Evolutionary conservation across 2,329 filamentous ascomycete species (phyloP).

Genomic region (Phialemonium atrogriseum): DNA sequence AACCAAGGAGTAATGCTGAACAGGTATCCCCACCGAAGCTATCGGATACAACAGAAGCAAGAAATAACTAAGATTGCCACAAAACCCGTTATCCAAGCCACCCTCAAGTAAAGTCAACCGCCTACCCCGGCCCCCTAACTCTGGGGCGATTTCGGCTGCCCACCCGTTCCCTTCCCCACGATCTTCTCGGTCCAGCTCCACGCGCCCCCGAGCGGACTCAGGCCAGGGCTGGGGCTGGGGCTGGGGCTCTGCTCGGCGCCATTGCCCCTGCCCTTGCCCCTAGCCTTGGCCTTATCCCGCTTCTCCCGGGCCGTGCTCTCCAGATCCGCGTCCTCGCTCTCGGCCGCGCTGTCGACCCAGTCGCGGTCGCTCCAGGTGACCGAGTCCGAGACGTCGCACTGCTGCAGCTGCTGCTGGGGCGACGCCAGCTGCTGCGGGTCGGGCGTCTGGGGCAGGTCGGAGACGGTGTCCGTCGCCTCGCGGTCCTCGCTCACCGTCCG

Average conservation of each 20-base stretch:
- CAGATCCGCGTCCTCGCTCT: slow-evolving; percentile 25
- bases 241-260: background rate
- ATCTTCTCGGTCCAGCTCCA: slow-evolving; percentile 22
- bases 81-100: no score
- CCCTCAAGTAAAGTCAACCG: no score
- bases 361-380: slow-evolving; percentile 59
- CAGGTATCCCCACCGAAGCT: no score
- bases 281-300: background rate
- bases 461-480: slow-evolving; percentile 36
- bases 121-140: no score
- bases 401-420: slow-evolving; percentile 11
- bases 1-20: no score
- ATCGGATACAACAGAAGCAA: no score
- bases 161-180: slow-evolving; percentile 17
- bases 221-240: no score
- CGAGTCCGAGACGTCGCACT: slow-evolving; percentile 36
- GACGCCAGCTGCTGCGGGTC: slow-evolving; percentile 10
- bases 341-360: slow-evolving; percentile 46
- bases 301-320: slow-evolving; percentile 2
- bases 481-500: slow-evolving; percentile 20
- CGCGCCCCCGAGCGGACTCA: slow-evolving; percentile 6
- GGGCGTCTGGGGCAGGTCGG: slow-evolving; percentile 30
- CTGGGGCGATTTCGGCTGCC: no score
- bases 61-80: no score
- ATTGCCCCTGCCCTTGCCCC: slow-evolving; percentile 2